phyloP scores from a whole-genome alignment of 169 alveolate species.

The Toxoplasma gondii region DNA sequence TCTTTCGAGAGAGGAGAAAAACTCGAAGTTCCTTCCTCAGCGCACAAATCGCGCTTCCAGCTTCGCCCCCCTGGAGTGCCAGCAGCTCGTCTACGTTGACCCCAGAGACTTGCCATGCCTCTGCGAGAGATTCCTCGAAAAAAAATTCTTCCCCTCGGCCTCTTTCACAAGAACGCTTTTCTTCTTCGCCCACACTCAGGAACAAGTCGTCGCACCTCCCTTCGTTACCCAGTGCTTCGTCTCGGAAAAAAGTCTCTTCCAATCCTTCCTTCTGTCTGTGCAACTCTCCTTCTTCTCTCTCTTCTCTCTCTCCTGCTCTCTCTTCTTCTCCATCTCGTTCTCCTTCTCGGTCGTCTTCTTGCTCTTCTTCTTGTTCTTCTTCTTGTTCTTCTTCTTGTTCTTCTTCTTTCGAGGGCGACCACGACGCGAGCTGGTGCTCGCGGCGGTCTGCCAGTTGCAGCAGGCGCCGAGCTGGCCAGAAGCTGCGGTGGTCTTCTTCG shows the following conservation, averaged over 20 bases:
- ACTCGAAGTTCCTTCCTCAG: neutral
- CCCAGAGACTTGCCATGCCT: neutral
- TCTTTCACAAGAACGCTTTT: neutral
- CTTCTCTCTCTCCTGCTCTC: neutral
- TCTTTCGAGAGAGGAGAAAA: neutral
- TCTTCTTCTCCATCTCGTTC: neutral
- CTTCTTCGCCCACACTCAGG: no score
- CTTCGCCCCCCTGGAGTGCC: neutral
- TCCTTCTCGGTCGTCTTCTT: neutral
- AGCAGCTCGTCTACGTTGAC: neutral
- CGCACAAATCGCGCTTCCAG: neutral
- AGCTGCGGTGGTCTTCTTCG: neutral
- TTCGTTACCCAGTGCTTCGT: no score
- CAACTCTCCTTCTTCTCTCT: no score
- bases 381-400: neutral
- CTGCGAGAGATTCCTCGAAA: neutral
- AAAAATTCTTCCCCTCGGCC: neutral
- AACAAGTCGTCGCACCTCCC: no score
- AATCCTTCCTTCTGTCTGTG: no score
- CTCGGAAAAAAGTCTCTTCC: no score
- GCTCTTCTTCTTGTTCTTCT: neutral
- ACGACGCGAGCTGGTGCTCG: neutral
- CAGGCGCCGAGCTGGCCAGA: neutral
- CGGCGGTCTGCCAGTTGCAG: neutral
- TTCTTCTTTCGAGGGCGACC: neutral